Conservation (phyloP, 1,284 basidiomycete genomes). For the Boletus sp. region DNA sequence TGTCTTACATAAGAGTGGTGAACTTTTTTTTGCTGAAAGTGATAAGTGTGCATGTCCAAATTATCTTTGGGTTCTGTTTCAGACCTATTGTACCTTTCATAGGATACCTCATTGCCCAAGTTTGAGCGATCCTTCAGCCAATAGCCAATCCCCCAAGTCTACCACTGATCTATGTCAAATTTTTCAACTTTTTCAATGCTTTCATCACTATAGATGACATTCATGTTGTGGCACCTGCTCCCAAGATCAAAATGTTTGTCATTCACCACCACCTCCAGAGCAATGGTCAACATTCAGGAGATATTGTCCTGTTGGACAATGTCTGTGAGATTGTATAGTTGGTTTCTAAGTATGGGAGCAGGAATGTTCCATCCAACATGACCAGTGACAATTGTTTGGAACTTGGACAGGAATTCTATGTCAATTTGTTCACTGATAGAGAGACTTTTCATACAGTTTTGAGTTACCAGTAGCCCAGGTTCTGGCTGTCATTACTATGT, state of each 20-base stretch:
- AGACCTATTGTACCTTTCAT: too few species aligned
- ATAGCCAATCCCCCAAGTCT: too few species aligned
- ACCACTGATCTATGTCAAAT: neutral
- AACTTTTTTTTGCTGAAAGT: too few species aligned
- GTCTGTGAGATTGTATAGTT: constrained; percentile 9
- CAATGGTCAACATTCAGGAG: neutral
- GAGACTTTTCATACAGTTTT: constrained; percentile 17
- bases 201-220: neutral
- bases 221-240: neutral
- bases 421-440: constrained; percentile 20
- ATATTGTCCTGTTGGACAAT: neutral
- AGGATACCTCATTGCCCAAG: neutral
- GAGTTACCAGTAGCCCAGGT: constrained; percentile 16
- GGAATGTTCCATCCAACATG: neutral
- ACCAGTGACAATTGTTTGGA: constrained; percentile 13
- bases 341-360: constrained; percentile 12
- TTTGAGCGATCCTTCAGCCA: neutral
- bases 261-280: neutral
- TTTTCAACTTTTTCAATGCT: neutral
- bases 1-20: constrained; percentile 1
- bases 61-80: too few species aligned
- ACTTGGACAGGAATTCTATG: constrained; percentile 6
- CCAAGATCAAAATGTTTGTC: neutral
- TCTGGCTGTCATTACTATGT: too few species aligned
- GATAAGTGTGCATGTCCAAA: too few species aligned